Evolutionary conservation across 2,329 filamentous ascomycete species (phyloP).

Genomic region (Aspergillus sclerotialis): DNA sequence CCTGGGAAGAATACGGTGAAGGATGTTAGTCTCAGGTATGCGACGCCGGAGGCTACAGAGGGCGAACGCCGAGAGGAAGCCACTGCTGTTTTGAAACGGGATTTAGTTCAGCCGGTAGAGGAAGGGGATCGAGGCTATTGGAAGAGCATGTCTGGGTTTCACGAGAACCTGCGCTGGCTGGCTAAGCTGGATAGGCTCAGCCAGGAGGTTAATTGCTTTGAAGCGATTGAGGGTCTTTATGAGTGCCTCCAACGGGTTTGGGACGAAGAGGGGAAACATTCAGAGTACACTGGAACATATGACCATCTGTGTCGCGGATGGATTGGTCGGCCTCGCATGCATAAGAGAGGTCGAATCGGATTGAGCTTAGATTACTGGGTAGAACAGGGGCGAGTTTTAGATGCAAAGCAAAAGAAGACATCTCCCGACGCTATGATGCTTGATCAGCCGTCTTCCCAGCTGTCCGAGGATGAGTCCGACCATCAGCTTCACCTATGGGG

Average conservation of each 20-base stretch:
- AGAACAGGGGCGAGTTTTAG: conserved; percentile 26
- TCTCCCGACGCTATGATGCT: conserved; percentile 27
- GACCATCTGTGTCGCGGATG: conserved; percentile 36
- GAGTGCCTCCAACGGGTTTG: conserved; percentile 37
- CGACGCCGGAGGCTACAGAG: conserved; percentile 33
- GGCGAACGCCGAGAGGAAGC: conserved; percentile 36
- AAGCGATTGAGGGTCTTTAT: conserved; percentile 38
- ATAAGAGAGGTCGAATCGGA: conserved; percentile 32
- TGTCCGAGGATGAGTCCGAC: conserved; percentile 10
- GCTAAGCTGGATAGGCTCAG: conserved; percentile 39
- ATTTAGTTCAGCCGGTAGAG: conserved; percentile 26
- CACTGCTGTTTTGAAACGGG: conserved; percentile 35
- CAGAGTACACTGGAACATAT: conserved; percentile 22
- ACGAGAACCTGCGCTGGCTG: conserved; percentile 38
- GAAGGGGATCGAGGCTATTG: conserved; percentile 26
- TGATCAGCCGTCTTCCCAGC: conserved; percentile 17
- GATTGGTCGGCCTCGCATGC: conserved; percentile 36
- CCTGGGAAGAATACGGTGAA: conserved; percentile 33
- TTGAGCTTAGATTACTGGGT: conserved; percentile 39
- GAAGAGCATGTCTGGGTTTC: conserved; percentile 33
- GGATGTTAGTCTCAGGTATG: conserved; percentile 38
- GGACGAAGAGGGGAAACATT: conserved; percentile 32
- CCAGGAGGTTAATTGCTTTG: conserved; percentile 40
- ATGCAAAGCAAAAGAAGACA: conserved; percentile 18
- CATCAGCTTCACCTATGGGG: conserved; percentile 25